Conservation (phyloP, 352 stramenopile genomes). For the Phytopythium helicoides region DNA sequence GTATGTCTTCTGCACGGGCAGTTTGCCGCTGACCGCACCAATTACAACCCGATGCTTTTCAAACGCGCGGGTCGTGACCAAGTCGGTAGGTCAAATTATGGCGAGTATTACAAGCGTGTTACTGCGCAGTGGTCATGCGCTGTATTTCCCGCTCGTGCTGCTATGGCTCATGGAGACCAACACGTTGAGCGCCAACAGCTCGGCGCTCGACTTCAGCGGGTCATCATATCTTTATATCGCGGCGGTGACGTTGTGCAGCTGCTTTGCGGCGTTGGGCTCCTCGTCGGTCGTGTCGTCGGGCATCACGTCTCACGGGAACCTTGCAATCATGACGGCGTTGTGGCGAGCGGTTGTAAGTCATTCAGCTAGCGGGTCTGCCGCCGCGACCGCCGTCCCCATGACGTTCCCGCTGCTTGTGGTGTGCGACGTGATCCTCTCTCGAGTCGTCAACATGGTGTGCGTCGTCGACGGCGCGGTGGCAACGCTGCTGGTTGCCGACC, state of each 20-base stretch:
- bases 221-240: constrained; percentile 16
- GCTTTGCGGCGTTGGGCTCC: constrained; percentile 22
- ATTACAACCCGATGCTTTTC: constrained; percentile 36
- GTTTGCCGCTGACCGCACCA: constrained; percentile 29
- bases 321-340: constrained; percentile 23
- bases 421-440: constrained; percentile 38
- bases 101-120: constrained; percentile 21
- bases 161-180: constrained; percentile 38
- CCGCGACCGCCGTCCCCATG: constrained; percentile 8
- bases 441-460: constrained; percentile 25
- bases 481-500: constrained; percentile 36
- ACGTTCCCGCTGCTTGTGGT: constrained; percentile 41
- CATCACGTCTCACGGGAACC: constrained; percentile 13
- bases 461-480: constrained; percentile 40
- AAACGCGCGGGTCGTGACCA: constrained; percentile 31
- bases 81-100: constrained; percentile 35
- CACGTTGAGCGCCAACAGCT: constrained; percentile 1
- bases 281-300: constrained; percentile 5
- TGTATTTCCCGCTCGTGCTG: constrained; percentile 43
- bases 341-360: constrained; percentile 15
- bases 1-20: constrained; percentile 37
- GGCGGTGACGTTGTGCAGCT: constrained; percentile 31
- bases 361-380: neutral
- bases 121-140: constrained; percentile 28
- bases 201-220: constrained; percentile 10